These are phyloP conservation scores for Sporothrix pallida DNA, from an alignment of 2,329 filamentous ascomycete genomes.

Conservation along the genomic window DNA sequence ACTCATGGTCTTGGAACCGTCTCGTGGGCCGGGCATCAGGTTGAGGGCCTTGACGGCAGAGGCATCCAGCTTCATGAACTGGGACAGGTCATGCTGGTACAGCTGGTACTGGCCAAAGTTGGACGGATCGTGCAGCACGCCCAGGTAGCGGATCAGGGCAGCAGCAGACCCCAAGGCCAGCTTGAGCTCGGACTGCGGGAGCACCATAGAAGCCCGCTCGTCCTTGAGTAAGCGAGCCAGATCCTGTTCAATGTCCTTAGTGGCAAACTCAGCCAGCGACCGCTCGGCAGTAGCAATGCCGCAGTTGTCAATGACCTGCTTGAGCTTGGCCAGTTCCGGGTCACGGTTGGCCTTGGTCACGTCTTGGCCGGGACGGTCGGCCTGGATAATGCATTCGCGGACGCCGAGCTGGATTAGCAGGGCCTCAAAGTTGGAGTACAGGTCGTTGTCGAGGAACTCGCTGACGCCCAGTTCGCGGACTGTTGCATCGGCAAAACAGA, in stretches of 20 bases:
- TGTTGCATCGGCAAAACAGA: conserved; percentile 97
- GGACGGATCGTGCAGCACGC: conserved; percentile 84
- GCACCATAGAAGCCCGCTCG: conserved; percentile 74
- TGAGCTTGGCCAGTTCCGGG: conserved; percentile 83
- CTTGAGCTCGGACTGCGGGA: conserved; percentile 92
- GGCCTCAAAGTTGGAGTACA: conserved; percentile 97
- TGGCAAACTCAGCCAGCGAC: conserved; percentile 76
- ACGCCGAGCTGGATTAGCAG: conserved; percentile 95
- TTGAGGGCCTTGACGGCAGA: conserved; percentile 93
- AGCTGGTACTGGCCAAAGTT: conserved; percentile 98
- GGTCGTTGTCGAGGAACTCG: conserved; percentile 98
- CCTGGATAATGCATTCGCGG: conserved; percentile 87
- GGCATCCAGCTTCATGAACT: conserved; percentile 98
- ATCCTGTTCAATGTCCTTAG: conserved; percentile 94
- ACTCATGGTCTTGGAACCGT: conserved; percentile 98
- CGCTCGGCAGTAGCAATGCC: conserved; percentile 88
- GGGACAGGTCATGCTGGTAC: conserved; percentile 94
- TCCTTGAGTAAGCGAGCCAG: conserved; percentile 85
- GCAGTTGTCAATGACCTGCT: conserved; percentile 88
- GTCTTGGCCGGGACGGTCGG: conserved; percentile 67
- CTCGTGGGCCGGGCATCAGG: conserved; percentile 92
- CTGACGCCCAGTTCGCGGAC: conserved; percentile 94
- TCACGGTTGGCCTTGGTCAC: conserved; percentile 74
- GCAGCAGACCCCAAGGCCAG: conserved; percentile 95
- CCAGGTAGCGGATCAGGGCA: conserved; percentile 91